Percentiles rank a stretch among this genome's conserved stretches.
Evolutionary conservation across 768 basidiomycete species (phyloP).

Genomic region (Leccinum subtestaceum): DNA sequence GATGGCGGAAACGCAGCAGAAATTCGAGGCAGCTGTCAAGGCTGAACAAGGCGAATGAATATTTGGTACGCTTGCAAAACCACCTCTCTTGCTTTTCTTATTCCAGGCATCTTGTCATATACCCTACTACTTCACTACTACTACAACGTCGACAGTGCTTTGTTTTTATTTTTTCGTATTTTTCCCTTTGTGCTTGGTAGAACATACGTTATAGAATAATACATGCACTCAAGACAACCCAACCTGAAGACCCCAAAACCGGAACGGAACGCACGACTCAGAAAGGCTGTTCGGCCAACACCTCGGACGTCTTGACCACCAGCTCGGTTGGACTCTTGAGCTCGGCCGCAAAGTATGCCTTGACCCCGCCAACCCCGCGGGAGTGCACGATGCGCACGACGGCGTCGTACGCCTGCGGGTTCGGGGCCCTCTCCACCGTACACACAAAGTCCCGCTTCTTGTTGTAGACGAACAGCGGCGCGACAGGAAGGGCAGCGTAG

Average conservation of each 20-base stretch:
- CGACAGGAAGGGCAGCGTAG: conserved; percentile 8
- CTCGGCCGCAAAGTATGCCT: conserved; percentile 57
- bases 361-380: conserved; percentile 42
- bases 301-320: conserved; percentile 49
- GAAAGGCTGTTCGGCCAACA: conserved; percentile 57
- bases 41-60: not conserved
- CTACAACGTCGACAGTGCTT: not conserved
- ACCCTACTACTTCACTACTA: not conserved
- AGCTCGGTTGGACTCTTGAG: conserved; percentile 45
- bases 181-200: not conserved
- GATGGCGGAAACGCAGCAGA: conserved; percentile 36
- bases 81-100: not conserved
- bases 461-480: conserved; percentile 45
- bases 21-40: conserved; percentile 25
- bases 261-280: conserved; percentile 15
- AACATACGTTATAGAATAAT: not conserved
- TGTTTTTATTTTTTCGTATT: not conserved
- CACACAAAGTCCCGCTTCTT: conserved; percentile 56
- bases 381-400: conserved; percentile 38
- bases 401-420: conserved; percentile 39
- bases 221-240: not conserved
- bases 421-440: conserved; percentile 33
- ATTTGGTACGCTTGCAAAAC: not conserved
- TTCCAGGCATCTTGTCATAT: not conserved
- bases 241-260: not conserved